Conservation (phyloP, 768 basidiomycete species). For the Hysterangium stoloniferum region DNA sequence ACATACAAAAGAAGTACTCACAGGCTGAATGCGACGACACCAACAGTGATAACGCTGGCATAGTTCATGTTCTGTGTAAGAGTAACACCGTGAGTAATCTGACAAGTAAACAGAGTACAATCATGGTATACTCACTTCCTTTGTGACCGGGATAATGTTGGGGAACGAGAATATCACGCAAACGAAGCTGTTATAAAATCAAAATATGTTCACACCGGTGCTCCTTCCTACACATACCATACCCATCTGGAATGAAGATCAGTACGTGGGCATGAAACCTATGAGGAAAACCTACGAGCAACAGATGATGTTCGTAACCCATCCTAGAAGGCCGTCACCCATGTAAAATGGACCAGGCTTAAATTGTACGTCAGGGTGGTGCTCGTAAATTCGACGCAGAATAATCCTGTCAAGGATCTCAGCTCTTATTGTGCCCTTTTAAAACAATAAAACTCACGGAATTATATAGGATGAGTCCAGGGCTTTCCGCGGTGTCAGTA, state of each 20-base stretch:
- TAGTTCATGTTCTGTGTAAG: conserved; percentile 61
- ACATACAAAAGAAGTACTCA: conserved; percentile 16
- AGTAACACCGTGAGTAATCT: no score
- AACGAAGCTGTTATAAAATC: conserved; percentile 34
- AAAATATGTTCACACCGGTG: not conserved
- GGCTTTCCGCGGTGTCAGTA: no score
- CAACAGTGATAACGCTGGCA: conserved; percentile 57
- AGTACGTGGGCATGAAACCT: conserved; percentile 2
- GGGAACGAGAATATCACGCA: conserved; percentile 69
- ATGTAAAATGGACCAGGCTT: conserved; percentile 84
- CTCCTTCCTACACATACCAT: conserved; percentile 23
- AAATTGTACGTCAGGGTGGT: conserved; percentile 79
- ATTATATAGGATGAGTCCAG: conserved; percentile 72
- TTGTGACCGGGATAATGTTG: conserved; percentile 59
- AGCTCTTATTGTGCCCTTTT: not conserved
- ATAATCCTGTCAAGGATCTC: not conserved
- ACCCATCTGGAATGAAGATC: conserved; percentile 37
- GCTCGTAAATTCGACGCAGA: conserved; percentile 50
- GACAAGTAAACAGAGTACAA: not conserved
- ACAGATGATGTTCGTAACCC: conserved; percentile 54
- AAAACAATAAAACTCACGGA: conserved; percentile 32
- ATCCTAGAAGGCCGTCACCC: conserved; percentile 59
- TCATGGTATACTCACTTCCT: conserved; percentile 16
- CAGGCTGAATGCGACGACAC: conserved; percentile 47
- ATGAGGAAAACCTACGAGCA: conserved; percentile 29